Conservation (phyloP, 352 stramenopile species). For the Globisporangium alternatum region DNA sequence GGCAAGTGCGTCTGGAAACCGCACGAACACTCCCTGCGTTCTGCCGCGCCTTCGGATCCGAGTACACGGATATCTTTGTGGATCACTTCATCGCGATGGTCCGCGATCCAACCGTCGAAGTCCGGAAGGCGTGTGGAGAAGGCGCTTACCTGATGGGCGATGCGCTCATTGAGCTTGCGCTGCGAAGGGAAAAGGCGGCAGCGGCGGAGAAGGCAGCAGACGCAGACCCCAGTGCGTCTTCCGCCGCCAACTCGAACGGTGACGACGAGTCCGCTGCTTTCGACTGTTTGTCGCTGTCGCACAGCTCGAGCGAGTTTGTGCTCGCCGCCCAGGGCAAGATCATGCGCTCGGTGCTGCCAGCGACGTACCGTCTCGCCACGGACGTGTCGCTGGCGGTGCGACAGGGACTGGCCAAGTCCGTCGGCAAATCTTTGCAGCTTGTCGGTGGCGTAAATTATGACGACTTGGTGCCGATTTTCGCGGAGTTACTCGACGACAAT, state of each 20-base stretch:
- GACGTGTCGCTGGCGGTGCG: conserved; percentile 78
- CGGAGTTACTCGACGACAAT: conserved; percentile 75
- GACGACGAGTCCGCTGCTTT: conserved; percentile 29
- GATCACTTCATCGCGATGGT: conserved; percentile 87
- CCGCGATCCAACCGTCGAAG: conserved; percentile 81
- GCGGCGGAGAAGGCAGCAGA: conserved; percentile 2
- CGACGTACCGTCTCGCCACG: conserved; percentile 72
- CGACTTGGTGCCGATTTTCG: conserved; percentile 81
- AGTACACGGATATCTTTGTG: conserved; percentile 85
- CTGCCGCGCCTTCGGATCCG: conserved; percentile 65
- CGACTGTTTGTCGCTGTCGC: conserved; percentile 18
- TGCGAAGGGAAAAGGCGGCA: conserved; percentile 20
- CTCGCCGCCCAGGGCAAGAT: conserved; percentile 74
- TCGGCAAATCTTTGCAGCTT: conserved; percentile 72
- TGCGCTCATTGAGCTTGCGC: conserved; percentile 51
- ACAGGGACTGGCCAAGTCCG: conserved; percentile 66
- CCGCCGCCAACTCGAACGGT: neutral
- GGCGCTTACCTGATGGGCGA: conserved; percentile 59
- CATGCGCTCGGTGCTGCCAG: conserved; percentile 71
- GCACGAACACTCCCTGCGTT: conserved; percentile 73
- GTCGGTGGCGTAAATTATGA: conserved; percentile 69
- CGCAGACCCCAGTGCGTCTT: neutral
- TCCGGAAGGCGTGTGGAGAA: conserved; percentile 72
- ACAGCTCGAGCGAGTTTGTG: conserved; percentile 36
- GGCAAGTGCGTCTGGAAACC: conserved; percentile 83